Percentiles rank a stretch among this genome's conserved stretches.
Evolutionary conservation across 2,329 filamentous ascomycete species (phyloP).

Genomic region (Microcyclosporella mali): DNA sequence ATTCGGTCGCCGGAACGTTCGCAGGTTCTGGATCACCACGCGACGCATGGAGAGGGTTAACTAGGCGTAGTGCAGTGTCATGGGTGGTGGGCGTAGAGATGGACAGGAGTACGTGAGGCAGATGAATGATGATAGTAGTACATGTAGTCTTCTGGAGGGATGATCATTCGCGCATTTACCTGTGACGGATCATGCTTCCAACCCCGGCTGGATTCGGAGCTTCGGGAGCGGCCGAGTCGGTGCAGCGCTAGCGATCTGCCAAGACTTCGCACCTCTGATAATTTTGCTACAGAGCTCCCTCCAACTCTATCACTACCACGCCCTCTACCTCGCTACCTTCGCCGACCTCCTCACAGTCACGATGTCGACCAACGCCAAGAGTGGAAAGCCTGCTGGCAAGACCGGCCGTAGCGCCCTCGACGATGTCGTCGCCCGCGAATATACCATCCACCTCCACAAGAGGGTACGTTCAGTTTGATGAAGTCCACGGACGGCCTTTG

Average conservation of each 20-base stretch:
- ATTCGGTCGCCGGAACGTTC: slow-evolving; percentile 60
- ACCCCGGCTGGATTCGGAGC: too few species aligned
- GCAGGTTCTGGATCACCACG: slow-evolving; percentile 60
- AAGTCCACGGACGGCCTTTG: slow-evolving; percentile 57
- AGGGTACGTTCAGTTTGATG: slow-evolving; percentile 79
- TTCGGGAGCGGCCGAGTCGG: too few species aligned
- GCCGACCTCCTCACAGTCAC: slow-evolving; percentile 14
- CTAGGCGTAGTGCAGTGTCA: not conserved
- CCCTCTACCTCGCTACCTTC: slow-evolving; percentile 3
- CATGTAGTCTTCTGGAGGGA: too few species aligned
- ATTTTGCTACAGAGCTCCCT: too few species aligned
- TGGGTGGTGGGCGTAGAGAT: slow-evolving; percentile 1
- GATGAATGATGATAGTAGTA: too few species aligned
- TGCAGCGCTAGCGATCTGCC: too few species aligned
- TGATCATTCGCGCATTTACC: too few species aligned
- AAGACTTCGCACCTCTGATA: too few species aligned
- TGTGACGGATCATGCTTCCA: too few species aligned
- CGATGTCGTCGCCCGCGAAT: slow-evolving; percentile 98
- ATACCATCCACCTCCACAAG: slow-evolving; percentile 99
- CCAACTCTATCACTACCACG: too few species aligned
- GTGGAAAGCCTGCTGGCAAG: slow-evolving; percentile 61
- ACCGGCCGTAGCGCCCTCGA: slow-evolving; percentile 90
- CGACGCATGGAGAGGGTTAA: slow-evolving; percentile 59
- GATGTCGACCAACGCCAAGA: slow-evolving; percentile 40
- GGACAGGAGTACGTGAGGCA: too few species aligned